Percentiles rank a stretch among this genome's conserved stretches.
Evolutionary conservation across 805 yeast species (phyloP).

Genomic region (Teunomyces barrocoloradensis): DNA sequence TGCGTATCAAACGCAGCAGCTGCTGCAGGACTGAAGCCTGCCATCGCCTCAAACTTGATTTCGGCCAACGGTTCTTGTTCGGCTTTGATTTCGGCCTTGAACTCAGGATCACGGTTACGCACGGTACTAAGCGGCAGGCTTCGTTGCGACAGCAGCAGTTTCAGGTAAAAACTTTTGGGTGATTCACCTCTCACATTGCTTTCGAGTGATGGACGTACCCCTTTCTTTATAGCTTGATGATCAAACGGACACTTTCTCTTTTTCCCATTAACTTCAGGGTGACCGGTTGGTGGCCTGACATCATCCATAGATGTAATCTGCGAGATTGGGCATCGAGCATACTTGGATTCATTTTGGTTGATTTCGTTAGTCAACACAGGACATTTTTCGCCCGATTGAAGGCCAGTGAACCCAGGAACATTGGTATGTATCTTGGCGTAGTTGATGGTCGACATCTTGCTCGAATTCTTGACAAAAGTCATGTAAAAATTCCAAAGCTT

Average conservation of each 20-base stretch:
- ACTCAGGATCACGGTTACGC: background rate
- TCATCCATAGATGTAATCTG: slow-evolving; percentile 21
- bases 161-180: background rate
- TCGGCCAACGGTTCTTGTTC: background rate
- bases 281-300: slow-evolving; percentile 3
- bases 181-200: slow-evolving; percentile 18
- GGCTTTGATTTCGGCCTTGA: background rate
- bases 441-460: slow-evolving; percentile 24
- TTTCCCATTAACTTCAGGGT: slow-evolving; percentile 5
- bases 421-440: slow-evolving; percentile 34
- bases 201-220: slow-evolving; percentile 11
- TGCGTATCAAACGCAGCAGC: slow-evolving; percentile 5
- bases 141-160: background rate
- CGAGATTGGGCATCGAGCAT: slow-evolving; percentile 23
- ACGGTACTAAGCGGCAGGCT: slow-evolving; percentile 2
- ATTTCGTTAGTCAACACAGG: background rate
- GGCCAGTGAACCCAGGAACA: slow-evolving; percentile 24
- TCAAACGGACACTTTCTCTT: slow-evolving; percentile 35
- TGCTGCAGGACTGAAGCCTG: background rate
- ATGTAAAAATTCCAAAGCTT: slow-evolving; percentile 41
- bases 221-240: slow-evolving; percentile 16
- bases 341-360: slow-evolving; percentile 2
- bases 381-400: slow-evolving; percentile 8
- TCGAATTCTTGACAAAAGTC: slow-evolving; percentile 32
- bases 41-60: background rate